A percentile compares a stretch with the other conserved stretches of the same genome.
These are phyloP conservation scores for Jatropha curcas DNA, from an alignment of 345 rosid species.

Conservation along the genomic window DNA sequence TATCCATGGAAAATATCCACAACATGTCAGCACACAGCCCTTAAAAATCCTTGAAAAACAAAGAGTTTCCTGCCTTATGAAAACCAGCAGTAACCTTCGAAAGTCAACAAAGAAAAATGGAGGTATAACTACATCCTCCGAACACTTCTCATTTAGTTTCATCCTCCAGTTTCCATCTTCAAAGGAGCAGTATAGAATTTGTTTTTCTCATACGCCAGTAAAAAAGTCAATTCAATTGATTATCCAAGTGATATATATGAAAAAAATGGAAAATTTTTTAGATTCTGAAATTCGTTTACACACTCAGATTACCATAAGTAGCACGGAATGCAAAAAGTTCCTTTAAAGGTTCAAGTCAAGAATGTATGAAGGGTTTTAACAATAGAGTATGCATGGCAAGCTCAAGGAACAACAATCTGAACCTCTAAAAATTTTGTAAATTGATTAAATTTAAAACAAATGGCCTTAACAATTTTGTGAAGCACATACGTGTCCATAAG, in stretches of 20 bases:
- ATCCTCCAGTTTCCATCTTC: neutral
- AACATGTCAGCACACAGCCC: neutral
- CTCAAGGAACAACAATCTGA: neutral
- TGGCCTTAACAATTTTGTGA: constrained; percentile 6
- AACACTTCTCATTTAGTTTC: neutral
- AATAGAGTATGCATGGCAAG: neutral
- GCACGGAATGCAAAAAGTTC: neutral
- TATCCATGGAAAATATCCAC: neutral
- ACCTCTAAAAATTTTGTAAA: neutral
- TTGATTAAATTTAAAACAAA: constrained; percentile 10
- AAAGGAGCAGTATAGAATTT: neutral
- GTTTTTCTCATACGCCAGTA: neutral
- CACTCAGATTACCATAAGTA: neutral
- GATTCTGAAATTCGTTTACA: neutral
- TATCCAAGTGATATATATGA: neutral
- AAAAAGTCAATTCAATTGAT: neutral
- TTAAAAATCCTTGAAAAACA: neutral
- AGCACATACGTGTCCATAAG: constrained; percentile 97
- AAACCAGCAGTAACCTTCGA: neutral
- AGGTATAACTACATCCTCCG: neutral
- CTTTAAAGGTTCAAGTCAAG: neutral
- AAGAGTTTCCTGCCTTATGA: neutral
- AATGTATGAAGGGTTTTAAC: constrained; percentile 3
- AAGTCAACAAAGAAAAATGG: neutral
- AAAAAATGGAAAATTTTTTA: neutral